A percentile compares a stretch with the other conserved stretches of the same genome.
Conservation (phyloP, 805 yeast genomes). For the Ogataea allantospora region DNA sequence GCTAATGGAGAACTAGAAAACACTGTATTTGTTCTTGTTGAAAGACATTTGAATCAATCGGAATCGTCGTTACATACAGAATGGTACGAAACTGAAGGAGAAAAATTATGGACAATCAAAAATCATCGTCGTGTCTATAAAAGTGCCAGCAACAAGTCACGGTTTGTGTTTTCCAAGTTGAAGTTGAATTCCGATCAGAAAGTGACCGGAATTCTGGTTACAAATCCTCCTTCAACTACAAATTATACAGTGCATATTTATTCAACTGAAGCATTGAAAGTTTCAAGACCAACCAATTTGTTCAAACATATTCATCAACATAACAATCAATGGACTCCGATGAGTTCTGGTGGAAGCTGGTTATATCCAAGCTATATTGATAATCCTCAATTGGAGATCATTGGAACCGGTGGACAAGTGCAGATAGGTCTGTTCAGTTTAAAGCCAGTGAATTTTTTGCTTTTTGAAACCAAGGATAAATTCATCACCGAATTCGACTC, state of each 20-base stretch:
- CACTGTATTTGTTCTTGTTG: constrained; percentile 49
- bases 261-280: constrained; percentile 7
- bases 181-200: constrained; percentile 18
- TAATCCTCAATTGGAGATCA: constrained; percentile 54
- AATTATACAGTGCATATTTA: constrained; percentile 13
- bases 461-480: constrained; percentile 40
- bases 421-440: constrained; percentile 1
- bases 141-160: constrained; percentile 30
- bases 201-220: constrained; percentile 23
- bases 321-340: constrained; percentile 45
- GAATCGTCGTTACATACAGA: constrained; percentile 15
- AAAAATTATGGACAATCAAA: constrained; percentile 28
- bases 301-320: constrained; percentile 25
- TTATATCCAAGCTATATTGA: constrained; percentile 41
- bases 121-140: constrained; percentile 8
- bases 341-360: constrained; percentile 56
- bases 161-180: constrained; percentile 31
- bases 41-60: constrained; percentile 40
- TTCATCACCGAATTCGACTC: constrained; percentile 29
- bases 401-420: not conserved
- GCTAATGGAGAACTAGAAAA: constrained; percentile 32
- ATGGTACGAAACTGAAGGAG: constrained; percentile 31
- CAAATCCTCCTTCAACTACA: constrained; percentile 5
- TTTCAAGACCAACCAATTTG: constrained; percentile 8
- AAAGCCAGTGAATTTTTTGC: constrained; percentile 38